Evolutionary conservation across 2,329 filamentous ascomycete species (phyloP).

Genomic region (Purpureocillium lavendulum): DNA sequence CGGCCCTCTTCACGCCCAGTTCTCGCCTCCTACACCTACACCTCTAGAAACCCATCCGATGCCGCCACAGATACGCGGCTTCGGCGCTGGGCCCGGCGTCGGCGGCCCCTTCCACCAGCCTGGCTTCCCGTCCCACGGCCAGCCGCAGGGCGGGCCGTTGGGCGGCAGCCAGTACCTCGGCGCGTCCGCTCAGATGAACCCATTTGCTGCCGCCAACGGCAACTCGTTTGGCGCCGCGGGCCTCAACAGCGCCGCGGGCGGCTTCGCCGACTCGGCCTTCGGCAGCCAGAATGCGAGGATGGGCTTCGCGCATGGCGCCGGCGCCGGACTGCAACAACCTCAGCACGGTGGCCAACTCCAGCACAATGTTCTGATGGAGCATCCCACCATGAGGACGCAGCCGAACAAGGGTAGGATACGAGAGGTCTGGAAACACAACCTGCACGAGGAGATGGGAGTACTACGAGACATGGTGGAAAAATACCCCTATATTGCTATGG

Average conservation of each 20-base stretch:
- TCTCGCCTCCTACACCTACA: too few relatives aligned
- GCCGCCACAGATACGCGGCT: constrained; percentile 30
- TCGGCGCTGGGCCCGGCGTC: constrained; percentile 27
- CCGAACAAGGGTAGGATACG: constrained; percentile 78
- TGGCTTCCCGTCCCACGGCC: constrained; percentile 44
- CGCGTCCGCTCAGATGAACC: constrained; percentile 58
- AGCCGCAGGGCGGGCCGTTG: constrained; percentile 44
- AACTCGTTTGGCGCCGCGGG: constrained; percentile 50
- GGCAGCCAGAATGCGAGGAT: constrained; percentile 82
- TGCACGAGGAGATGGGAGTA: constrained; percentile 82
- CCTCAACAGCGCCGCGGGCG: constrained; percentile 47
- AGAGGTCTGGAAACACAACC: constrained; percentile 91
- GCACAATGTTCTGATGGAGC: constrained; percentile 32
- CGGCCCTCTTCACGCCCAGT: too few relatives aligned
- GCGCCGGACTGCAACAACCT: constrained; percentile 49
- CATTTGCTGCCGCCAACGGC: constrained; percentile 53
- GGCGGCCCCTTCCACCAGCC: constrained; percentile 32
- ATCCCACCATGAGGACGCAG: constrained; percentile 32
- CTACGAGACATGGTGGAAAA: constrained; percentile 77
- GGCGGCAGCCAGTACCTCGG: constrained; percentile 65
- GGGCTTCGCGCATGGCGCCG: constrained; percentile 66
- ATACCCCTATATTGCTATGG: constrained; percentile 97
- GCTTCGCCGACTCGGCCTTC: constrained; percentile 61
- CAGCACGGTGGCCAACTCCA: constrained; percentile 39
- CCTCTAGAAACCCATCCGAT: constrained; percentile 12